Evolutionary conservation across 805 yeast genomes (phyloP).

Genomic region (Torulaspora delbrueckii): DNA sequence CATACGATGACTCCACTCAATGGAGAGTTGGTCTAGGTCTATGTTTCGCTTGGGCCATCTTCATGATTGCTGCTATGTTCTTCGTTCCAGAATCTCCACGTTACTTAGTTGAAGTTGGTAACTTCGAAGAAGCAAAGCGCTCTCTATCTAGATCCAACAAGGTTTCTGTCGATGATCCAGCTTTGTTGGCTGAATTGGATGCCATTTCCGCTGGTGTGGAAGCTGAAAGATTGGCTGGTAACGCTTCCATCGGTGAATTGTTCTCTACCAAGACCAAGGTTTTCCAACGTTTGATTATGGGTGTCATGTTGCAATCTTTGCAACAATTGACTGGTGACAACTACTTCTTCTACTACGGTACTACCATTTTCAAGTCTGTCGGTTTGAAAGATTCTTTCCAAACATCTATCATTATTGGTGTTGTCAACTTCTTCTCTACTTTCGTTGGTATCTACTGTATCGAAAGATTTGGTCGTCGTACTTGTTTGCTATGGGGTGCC

Average conservation of each 20-base stretch:
- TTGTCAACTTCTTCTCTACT: constrained; percentile 57
- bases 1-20: constrained; percentile 43
- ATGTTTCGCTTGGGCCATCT: constrained; percentile 44
- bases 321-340: constrained; percentile 67
- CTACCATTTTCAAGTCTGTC: constrained; percentile 57
- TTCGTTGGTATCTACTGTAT: constrained; percentile 47
- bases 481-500: constrained; percentile 46
- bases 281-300: constrained; percentile 43
- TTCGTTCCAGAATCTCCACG: constrained; percentile 74
- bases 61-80: constrained; percentile 36
- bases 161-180: constrained; percentile 47
- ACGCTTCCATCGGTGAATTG: constrained; percentile 61
- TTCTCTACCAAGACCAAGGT: constrained; percentile 65
- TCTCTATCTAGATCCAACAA: constrained; percentile 58
- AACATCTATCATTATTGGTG: constrained; percentile 56
- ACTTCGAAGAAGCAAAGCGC: constrained; percentile 55
- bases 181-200: constrained; percentile 53
- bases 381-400: constrained; percentile 56
- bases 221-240: constrained; percentile 57
- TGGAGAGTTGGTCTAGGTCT: constrained; percentile 72
- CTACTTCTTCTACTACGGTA: constrained; percentile 65
- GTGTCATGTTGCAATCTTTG: constrained; percentile 53
- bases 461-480: constrained; percentile 52
- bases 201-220: constrained; percentile 56
- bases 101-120: constrained; percentile 51